Evolutionary conservation across 257 asterid species (phyloP).

Genomic region (Nyctanthes arbortristis): DNA sequence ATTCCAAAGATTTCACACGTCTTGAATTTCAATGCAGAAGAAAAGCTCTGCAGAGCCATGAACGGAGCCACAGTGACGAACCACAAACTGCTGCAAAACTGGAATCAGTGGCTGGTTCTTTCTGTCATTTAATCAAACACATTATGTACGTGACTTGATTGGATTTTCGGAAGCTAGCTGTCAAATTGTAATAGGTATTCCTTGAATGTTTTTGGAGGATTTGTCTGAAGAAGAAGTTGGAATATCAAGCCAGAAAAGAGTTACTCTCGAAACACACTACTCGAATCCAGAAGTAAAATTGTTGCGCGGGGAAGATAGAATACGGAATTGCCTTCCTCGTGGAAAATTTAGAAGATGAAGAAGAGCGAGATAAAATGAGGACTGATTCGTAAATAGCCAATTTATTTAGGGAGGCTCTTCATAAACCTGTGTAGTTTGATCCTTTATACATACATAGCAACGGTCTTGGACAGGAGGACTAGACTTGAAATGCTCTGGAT

Average conservation of each 20-base stretch:
- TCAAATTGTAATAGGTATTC: neutral
- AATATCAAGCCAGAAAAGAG: too few relatives aligned
- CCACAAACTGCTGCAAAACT: conserved; percentile 15
- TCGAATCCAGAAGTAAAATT: conserved; percentile 34
- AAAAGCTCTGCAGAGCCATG: conserved; percentile 42
- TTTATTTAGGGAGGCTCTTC: too few relatives aligned
- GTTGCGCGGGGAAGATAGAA: conserved; percentile 18
- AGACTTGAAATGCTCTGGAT: too few relatives aligned
- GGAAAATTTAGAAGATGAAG: neutral
- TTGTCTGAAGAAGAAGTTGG: too few relatives aligned
- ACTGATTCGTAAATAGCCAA: too few relatives aligned
- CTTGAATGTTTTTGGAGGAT: conserved; percentile 11
- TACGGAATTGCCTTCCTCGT: neutral
- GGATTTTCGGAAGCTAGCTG: neutral
- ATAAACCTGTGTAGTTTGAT: too few relatives aligned
- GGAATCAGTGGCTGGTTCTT: conserved; percentile 13
- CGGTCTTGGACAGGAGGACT: too few relatives aligned
- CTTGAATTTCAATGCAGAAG: conserved; percentile 39
- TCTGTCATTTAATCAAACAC: conserved; percentile 54
- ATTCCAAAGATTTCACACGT: conserved; percentile 51
- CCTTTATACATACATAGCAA: too few relatives aligned
- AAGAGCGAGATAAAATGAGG: too few relatives aligned
- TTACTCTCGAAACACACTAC: too few relatives aligned
- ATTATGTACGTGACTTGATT: conserved; percentile 15
- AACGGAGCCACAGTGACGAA: neutral